phyloP scores from a whole-genome alignment of 345 rosid genomes.

The Brassica rapa region DNA sequence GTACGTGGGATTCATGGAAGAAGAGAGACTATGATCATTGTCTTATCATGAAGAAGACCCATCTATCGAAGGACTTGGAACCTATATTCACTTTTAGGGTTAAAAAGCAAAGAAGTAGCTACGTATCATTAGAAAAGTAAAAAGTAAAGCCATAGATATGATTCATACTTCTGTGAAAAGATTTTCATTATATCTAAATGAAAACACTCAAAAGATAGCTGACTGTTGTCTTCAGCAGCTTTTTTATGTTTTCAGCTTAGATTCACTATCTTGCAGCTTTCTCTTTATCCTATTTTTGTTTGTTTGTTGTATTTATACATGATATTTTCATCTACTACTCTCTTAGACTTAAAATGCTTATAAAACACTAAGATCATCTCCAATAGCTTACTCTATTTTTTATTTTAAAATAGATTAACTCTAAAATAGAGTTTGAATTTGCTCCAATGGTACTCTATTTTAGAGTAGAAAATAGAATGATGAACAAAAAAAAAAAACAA shows the following conservation, averaged over 20 bases:
- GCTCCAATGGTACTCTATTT: no score
- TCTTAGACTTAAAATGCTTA: background rate
- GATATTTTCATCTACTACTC: conserved; percentile 6
- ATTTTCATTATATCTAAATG: conserved; percentile 4
- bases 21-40: conserved; percentile 39
- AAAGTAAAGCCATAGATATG: conserved; percentile 26
- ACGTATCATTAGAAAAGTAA: background rate
- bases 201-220: conserved; percentile 19
- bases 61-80: conserved; percentile 35
- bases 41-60: conserved; percentile 41
- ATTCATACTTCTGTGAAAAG: conserved; percentile 26
- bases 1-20: conserved; percentile 20
- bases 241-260: conserved; percentile 32
- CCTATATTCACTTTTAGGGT: conserved; percentile 26
- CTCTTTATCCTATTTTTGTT: conserved; percentile 21
- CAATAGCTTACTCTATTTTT: no score
- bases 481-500: no score
- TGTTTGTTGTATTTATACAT: conserved; percentile 16
- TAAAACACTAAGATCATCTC: no score
- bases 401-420: no score
- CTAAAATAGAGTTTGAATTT: no score
- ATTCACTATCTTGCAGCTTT: conserved; percentile 41
- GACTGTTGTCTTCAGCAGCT: conserved; percentile 32
- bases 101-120: conserved; percentile 20
- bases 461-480: no score